A percentile compares a stretch with the other conserved stretches of the same genome.
These are phyloP conservation scores for Boletus speciosus DNA, from an alignment of 768 basidiomycete genomes.

Conservation along the genomic window DNA sequence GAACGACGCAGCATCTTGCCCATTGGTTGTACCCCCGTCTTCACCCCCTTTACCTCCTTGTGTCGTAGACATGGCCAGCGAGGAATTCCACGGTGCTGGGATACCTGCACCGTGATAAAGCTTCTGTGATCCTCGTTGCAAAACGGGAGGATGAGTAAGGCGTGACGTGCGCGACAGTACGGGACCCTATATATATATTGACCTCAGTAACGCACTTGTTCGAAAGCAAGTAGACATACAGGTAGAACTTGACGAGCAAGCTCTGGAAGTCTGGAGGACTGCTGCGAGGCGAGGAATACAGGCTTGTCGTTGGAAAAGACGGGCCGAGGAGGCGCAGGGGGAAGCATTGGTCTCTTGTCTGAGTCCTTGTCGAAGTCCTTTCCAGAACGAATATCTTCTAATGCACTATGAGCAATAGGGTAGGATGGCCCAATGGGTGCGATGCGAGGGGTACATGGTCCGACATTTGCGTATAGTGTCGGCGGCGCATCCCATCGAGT, in stretches of 20 bases:
- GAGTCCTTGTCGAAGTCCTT: slow-evolving; percentile 52
- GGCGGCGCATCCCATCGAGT: slow-evolving; percentile 69
- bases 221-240: slow-evolving; percentile 39
- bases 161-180: slow-evolving; percentile 59
- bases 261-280: slow-evolving; percentile 62
- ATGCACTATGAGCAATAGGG: slow-evolving; percentile 42
- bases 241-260: slow-evolving; percentile 65
- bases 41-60: slow-evolving; percentile 25
- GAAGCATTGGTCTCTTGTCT: slow-evolving; percentile 38
- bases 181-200: slow-evolving; percentile 40
- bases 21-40: slow-evolving; percentile 17
- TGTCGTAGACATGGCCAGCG: slow-evolving; percentile 9
- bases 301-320: slow-evolving; percentile 50
- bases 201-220: background rate
- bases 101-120: slow-evolving; percentile 40
- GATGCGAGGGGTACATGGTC: slow-evolving; percentile 60
- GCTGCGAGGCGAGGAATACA: slow-evolving; percentile 61
- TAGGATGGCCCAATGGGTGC: slow-evolving; percentile 64
- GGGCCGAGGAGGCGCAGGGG: slow-evolving; percentile 35
- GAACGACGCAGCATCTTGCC: slow-evolving; percentile 28
- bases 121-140: slow-evolving; percentile 45
- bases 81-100: slow-evolving; percentile 46
- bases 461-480: slow-evolving; percentile 57
- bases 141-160: slow-evolving; percentile 61
- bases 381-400: slow-evolving; percentile 35